Evolutionary conservation across 1,284 basidiomycete species (phyloP).

Genomic region (Kwoniella shivajii): DNA sequence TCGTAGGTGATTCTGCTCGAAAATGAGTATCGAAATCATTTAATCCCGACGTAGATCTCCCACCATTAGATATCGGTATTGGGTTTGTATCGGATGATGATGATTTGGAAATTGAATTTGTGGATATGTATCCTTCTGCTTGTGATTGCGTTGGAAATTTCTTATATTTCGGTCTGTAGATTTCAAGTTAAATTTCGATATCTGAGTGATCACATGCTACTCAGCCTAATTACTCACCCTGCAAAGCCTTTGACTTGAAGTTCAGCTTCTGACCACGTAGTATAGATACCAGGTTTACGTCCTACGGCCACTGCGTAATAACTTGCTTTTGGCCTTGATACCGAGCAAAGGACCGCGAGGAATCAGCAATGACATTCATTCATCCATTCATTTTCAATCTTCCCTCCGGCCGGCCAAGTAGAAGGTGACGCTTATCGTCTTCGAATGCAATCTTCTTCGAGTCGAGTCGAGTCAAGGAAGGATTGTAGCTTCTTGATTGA

Average conservation of each 20-base stretch:
- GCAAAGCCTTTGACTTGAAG: slow-evolving; percentile 46
- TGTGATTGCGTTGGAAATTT: slow-evolving; percentile 45
- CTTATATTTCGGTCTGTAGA: slow-evolving; percentile 45
- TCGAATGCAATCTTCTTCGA: too few species aligned
- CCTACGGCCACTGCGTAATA: slow-evolving; percentile 51
- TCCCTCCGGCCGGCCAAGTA: too few species aligned
- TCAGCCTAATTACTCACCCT: too few species aligned
- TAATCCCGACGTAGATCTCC: background rate
- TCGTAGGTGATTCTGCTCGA: slow-evolving; percentile 9
- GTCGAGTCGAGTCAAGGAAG: too few species aligned
- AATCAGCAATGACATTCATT: background rate
- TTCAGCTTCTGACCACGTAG: slow-evolving; percentile 49
- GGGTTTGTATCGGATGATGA: background rate
- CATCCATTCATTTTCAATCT: too few species aligned
- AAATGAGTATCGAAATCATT: background rate
- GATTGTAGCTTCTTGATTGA: too few species aligned
- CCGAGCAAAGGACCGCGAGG: background rate
- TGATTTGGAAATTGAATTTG: slow-evolving; percentile 4
- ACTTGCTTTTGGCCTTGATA: slow-evolving; percentile 44
- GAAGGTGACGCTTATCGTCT: too few species aligned
- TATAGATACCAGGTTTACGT: slow-evolving; percentile 44
- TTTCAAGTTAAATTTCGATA: too few species aligned
- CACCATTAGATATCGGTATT: slow-evolving; percentile 4
- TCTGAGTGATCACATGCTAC: too few species aligned
- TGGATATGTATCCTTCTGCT: slow-evolving; percentile 35